Evolutionary conservation across 2,329 filamentous ascomycete species (phyloP), one percentile per base, ranked within the genome.

Genomic region (Fusarium sp.): DNA sequence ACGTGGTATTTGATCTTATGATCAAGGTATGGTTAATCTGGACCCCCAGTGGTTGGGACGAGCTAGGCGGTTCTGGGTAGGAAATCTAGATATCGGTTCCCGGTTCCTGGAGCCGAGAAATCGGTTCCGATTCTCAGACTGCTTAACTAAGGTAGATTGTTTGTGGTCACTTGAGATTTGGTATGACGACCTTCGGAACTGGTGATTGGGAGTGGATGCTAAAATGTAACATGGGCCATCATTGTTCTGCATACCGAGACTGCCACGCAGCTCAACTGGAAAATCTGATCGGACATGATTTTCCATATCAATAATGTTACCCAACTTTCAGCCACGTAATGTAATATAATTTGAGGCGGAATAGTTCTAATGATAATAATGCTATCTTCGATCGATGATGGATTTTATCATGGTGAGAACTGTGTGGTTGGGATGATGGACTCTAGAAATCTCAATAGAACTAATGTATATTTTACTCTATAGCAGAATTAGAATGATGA

Each of bases 271-370:
- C 27, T 42, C 42, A 41, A 23, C 13, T 20, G 20, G 30, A 37
- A 45, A 30, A 32, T 58, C 50, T 41, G 53, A 20, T 63, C 68
- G 73, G 73, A 72, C 50, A 74, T 73, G 53, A 44, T 59, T 57
- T 41, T 73, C 70, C 73, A 67, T 53, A 50, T 44, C 55, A 60
- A 45, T 35, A 18, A 45, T 52, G 17, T 18, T 32, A 42, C 53
- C 26, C 45, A 57, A 48, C 23, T 14, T 17, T 54, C 26, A 38
- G 26, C 35, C 27, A 45, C 23, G 3, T 35, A 30, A 41, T 44
- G 33, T 40, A 27, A 37, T 26, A 35, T 37, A 40, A 18, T 33
- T 23, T 33, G 40, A 26, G 26, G 40, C n/a, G 23, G 23, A 23
- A 23, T 23, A 23, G 23, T 23, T 23, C 23, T 23, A 23, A 5